Percentiles rank a stretch among this genome's conserved stretches.
These are phyloP conservation scores for Fusarium poae DNA, from an alignment of 2,329 filamentous ascomycete genomes.

Conservation along the genomic window DNA sequence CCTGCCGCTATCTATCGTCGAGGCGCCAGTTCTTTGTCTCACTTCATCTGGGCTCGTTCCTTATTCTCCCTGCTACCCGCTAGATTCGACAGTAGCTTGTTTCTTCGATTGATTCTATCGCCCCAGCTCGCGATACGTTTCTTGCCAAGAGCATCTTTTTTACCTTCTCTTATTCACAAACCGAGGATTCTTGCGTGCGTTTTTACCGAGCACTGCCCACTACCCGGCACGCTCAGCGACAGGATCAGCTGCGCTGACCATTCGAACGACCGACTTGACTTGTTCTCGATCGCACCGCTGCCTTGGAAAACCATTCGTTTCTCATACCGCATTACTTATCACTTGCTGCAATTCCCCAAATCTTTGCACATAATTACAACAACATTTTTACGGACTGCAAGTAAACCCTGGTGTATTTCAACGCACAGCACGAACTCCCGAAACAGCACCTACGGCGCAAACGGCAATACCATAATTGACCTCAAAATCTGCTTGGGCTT, in stretches of 20 bases:
- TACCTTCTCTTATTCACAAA: constrained; percentile 26
- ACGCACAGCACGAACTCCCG: constrained; percentile 15
- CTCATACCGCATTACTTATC: constrained; percentile 19
- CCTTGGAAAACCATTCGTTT: constrained; percentile 46
- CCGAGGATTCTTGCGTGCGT: constrained; percentile 25
- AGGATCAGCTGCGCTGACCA: constrained; percentile 52
- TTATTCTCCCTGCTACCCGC: constrained; percentile 47
- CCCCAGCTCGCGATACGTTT: constrained; percentile 25
- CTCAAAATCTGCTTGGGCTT: constrained; percentile 3
- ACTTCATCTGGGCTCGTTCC: constrained; percentile 46
- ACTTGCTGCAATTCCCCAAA: constrained; percentile 26
- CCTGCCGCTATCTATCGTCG: constrained; percentile 47
- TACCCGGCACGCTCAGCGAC: constrained; percentile 37
- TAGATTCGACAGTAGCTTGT: constrained; percentile 45
- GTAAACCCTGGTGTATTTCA: constrained; percentile 32
- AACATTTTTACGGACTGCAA: constrained; percentile 42
- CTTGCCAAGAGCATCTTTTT: constrained; percentile 17
- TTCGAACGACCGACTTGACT: constrained; percentile 43
- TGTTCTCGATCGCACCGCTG: constrained; percentile 38
- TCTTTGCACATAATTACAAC: constrained; percentile 41
- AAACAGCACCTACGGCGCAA: constrained; percentile 15
- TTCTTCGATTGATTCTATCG: constrained; percentile 39
- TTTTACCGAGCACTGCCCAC: constrained; percentile 33
- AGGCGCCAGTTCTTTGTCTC: constrained; percentile 53
- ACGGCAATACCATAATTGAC: constrained; percentile 14